Conservation (phyloP, 768 basidiomycete genomes). For the Gymnopilus junonius region DNA sequence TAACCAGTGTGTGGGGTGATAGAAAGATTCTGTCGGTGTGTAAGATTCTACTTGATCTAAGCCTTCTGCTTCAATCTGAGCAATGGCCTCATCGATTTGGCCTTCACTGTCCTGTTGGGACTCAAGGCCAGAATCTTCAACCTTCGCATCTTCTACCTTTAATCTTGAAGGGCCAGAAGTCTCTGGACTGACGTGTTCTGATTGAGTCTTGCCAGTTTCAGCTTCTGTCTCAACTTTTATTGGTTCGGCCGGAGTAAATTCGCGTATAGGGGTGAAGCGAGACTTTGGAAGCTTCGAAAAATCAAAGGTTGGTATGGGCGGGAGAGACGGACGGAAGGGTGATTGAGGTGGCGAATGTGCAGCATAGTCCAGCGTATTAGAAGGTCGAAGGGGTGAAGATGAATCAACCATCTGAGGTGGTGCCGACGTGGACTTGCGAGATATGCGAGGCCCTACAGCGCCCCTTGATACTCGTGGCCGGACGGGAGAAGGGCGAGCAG, state of each 20-base stretch:
- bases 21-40: not conserved
- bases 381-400: conserved; percentile 41
- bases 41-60: conserved; percentile 20
- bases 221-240: conserved; percentile 15
- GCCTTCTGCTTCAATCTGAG: conserved; percentile 43
- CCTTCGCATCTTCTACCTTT: not conserved
- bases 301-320: conserved; percentile 23
- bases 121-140: not conserved
- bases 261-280: conserved; percentile 23
- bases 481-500: conserved; percentile 63
- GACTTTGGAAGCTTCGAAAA: conserved; percentile 28
- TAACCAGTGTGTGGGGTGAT: conserved; percentile 29
- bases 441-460: conserved; percentile 47
- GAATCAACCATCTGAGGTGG: conserved; percentile 60
- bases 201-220: not conserved
- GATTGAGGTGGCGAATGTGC: conserved; percentile 34
- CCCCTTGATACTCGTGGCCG: conserved; percentile 46
- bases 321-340: conserved; percentile 57
- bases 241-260: conserved; percentile 22
- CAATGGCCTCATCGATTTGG: conserved; percentile 31
- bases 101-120: conserved; percentile 12
- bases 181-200: conserved; percentile 2
- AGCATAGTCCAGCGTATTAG: conserved; percentile 19
- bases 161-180: not conserved
- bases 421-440: conserved; percentile 74